Conservation (phyloP, 352 stramenopile species). For the Phytophthora pistaciae region DNA sequence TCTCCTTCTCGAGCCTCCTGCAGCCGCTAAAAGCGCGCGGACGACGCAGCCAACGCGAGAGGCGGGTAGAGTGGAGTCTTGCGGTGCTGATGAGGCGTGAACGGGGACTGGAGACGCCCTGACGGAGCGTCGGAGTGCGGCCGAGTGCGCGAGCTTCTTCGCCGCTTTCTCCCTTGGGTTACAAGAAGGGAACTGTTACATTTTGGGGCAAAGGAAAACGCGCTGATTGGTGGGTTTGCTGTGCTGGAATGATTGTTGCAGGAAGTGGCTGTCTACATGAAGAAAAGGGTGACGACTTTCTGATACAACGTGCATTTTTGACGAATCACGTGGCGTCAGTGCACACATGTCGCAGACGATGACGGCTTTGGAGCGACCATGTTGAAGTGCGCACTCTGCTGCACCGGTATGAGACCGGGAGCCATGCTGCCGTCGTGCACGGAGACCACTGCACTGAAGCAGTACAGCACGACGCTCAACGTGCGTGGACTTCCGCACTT, state of each 20-base stretch:
- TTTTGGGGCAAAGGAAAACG: constrained; percentile 3
- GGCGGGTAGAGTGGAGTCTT: neutral
- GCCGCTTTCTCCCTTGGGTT: constrained; percentile 25
- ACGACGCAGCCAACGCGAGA: constrained; percentile 6
- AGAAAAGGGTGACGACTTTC: neutral
- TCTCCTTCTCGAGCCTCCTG: constrained; percentile 20
- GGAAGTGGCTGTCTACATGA: neutral
- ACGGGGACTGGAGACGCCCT: neutral
- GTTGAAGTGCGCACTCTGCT: constrained; percentile 20
- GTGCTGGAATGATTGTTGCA: constrained; percentile 5
- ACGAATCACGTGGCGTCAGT: constrained; percentile 10
- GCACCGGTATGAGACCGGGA: constrained; percentile 3
- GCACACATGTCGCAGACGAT: constrained; percentile 19
- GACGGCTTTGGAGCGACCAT: constrained; percentile 1
- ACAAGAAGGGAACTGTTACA: constrained; percentile 20
- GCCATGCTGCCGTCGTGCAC: constrained; percentile 74
- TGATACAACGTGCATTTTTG: neutral
- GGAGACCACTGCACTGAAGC: constrained; percentile 70
- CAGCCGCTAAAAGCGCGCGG: constrained; percentile 7
- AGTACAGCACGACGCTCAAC: constrained; percentile 60
- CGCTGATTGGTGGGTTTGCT: constrained; percentile 16
- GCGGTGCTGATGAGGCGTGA: neutral
- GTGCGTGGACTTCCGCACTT: constrained; percentile 70
- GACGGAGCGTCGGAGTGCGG: neutral
- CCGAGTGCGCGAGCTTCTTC: constrained; percentile 19